Evolutionary conservation across 805 yeast genomes (phyloP).

Genomic region (Lipomyces kockii): DNA sequence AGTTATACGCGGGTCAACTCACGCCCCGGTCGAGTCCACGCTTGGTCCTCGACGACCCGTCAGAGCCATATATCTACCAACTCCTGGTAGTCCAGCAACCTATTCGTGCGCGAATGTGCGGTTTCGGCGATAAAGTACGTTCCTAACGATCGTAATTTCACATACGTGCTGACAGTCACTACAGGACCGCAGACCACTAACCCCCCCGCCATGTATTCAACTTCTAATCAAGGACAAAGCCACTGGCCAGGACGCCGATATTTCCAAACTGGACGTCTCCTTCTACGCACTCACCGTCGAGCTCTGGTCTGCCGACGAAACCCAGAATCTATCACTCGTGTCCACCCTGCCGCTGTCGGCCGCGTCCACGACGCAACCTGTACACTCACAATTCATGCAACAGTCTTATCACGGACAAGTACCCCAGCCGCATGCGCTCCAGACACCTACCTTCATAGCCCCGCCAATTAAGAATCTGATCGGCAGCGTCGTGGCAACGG

Average conservation of each 20-base stretch:
- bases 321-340: slow-evolving; percentile 38
- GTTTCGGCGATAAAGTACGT: slow-evolving; percentile 50
- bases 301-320: slow-evolving; percentile 49
- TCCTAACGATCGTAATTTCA: background rate
- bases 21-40: background rate
- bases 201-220: slow-evolving; percentile 45
- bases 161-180: background rate
- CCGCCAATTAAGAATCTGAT: slow-evolving; percentile 49
- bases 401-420: background rate
- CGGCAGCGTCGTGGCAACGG: slow-evolving; percentile 50
- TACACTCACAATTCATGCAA: background rate
- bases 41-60: slow-evolving; percentile 19
- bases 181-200: slow-evolving; percentile 43
- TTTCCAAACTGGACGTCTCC: slow-evolving; percentile 44
- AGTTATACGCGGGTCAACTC: background rate
- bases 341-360: slow-evolving; percentile 27
- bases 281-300: slow-evolving; percentile 49
- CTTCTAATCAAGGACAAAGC: slow-evolving; percentile 37
- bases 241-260: slow-evolving; percentile 41
- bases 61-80: slow-evolving; percentile 35
- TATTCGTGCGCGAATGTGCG: slow-evolving; percentile 54
- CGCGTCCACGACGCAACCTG: slow-evolving; percentile 9
- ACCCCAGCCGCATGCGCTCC: background rate
- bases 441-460: slow-evolving; percentile 30
- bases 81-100: slow-evolving; percentile 52